Evolutionary conservation across 305 asterid genomes (phyloP).

Genomic region (Withania somnifera): DNA sequence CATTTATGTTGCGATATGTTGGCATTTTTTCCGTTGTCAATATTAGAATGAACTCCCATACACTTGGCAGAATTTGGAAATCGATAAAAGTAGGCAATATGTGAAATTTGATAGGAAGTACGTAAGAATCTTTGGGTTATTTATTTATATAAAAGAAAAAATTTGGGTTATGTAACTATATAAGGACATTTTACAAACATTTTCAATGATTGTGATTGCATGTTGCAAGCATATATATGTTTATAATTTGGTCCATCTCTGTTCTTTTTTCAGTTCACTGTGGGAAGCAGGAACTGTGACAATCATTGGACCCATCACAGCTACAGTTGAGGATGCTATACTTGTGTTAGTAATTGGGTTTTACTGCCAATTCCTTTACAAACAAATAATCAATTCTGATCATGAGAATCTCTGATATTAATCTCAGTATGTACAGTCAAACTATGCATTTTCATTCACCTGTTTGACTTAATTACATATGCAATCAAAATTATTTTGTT

Average conservation of each 20-base stretch:
- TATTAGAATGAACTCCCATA: background rate
- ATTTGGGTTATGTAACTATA: background rate
- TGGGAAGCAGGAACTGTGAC: conserved; percentile 89
- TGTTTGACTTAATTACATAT: background rate
- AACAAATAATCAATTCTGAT: conserved; percentile 1
- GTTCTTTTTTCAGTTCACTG: conserved; percentile 45
- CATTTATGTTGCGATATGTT: background rate
- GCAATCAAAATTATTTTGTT: background rate
- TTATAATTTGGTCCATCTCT: background rate
- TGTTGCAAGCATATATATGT: background rate
- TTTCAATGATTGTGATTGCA: background rate
- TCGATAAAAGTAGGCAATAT: background rate
- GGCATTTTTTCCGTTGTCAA: background rate
- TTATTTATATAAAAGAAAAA: background rate
- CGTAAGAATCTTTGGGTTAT: background rate
- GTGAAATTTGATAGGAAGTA: background rate
- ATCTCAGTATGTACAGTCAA: background rate
- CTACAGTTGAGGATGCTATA: conserved; percentile 75
- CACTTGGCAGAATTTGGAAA: background rate
- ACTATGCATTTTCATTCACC: background rate
- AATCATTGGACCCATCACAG: conserved; percentile 78
- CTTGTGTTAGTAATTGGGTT: conserved; percentile 56
- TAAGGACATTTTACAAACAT: background rate
- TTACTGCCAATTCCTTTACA: background rate
- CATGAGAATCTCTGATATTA: background rate